Conservation (phyloP, 768 basidiomycete species). For the Podaxis mareebaensis region DNA sequence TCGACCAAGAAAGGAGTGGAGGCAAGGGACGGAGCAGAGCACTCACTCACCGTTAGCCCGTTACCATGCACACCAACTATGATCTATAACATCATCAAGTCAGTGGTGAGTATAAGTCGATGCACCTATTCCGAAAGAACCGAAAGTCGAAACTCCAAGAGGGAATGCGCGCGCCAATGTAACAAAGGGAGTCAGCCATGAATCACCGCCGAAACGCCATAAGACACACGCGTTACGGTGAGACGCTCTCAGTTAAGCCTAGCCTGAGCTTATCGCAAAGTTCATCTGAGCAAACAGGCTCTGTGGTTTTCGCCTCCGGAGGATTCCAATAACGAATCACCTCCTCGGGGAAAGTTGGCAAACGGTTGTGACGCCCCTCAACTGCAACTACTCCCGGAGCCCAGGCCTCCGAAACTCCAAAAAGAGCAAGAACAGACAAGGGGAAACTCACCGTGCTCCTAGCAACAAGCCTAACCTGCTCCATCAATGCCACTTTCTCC, state of each 20-base stretch:
- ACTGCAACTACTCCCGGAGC: not conserved
- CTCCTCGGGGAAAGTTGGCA: not conserved
- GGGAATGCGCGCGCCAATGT: not conserved
- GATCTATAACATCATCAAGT: conserved; percentile 18
- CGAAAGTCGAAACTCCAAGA: not conserved
- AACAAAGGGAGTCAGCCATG: not conserved
- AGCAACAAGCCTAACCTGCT: conserved; percentile 24
- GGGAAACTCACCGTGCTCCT: conserved; percentile 25
- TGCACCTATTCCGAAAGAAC: not conserved
- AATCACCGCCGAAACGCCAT: too few relatives aligned
- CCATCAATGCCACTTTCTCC: conserved; percentile 22
- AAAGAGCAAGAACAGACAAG: not conserved
- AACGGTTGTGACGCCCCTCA: not conserved
- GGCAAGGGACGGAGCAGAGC: not conserved
- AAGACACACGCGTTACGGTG: not conserved
- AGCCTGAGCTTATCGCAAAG: not conserved
- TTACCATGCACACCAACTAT: conserved; percentile 52
- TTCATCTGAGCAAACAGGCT: not conserved
- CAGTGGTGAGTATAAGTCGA: too few relatives aligned
- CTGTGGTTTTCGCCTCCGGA: not conserved
- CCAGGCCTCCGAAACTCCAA: not conserved
- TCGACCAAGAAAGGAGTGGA: not conserved
- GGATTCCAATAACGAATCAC: too few relatives aligned
- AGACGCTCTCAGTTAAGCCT: not conserved
- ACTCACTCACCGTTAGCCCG: conserved; percentile 47